These are phyloP conservation scores for Pichia deserticola DNA, from an alignment of 805 yeast genomes.

Conservation along the genomic window DNA sequence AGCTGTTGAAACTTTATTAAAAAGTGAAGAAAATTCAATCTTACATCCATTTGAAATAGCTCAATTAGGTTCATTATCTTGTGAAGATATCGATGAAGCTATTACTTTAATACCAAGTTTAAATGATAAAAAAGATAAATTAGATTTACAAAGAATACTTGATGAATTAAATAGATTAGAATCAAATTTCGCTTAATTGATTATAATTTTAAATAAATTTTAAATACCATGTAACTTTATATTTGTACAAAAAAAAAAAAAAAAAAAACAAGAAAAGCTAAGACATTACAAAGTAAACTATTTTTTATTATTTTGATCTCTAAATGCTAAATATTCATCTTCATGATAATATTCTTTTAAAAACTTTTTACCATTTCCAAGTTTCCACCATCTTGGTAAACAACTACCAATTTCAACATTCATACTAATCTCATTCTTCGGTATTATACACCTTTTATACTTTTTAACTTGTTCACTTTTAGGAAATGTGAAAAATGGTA, in stretches of 20 bases:
- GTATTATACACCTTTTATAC: constrained; percentile 48
- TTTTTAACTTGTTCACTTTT: constrained; percentile 39
- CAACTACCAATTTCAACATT: constrained; percentile 50
- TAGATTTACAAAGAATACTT: constrained; percentile 77
- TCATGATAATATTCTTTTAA: constrained; percentile 35
- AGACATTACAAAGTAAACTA: too few species aligned
- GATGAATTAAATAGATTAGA: constrained; percentile 75
- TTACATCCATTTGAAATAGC: constrained; percentile 95
- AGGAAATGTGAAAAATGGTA: constrained; percentile 63
- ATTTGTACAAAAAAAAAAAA: not conserved
- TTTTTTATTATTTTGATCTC: not conserved
- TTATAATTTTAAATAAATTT: not conserved
- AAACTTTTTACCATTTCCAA: constrained; percentile 53
- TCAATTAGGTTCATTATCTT: constrained; percentile 75
- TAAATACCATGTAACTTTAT: not conserved
- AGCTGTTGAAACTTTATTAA: constrained; percentile 84
- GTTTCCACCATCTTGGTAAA: constrained; percentile 69
- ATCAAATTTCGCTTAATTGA: constrained; percentile 26
- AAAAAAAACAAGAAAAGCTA: too few species aligned
- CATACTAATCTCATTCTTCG: constrained; percentile 34
- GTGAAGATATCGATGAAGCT: constrained; percentile 96
- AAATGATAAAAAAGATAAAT: constrained; percentile 70
- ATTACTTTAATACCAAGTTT: constrained; percentile 88
- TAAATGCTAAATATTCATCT: constrained; percentile 20
- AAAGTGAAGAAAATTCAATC: constrained; percentile 61